Evolutionary conservation across 768 basidiomycete genomes (phyloP), one percentile per base, ranked within the genome.

Genomic region (Tricholoma sp.): DNA sequence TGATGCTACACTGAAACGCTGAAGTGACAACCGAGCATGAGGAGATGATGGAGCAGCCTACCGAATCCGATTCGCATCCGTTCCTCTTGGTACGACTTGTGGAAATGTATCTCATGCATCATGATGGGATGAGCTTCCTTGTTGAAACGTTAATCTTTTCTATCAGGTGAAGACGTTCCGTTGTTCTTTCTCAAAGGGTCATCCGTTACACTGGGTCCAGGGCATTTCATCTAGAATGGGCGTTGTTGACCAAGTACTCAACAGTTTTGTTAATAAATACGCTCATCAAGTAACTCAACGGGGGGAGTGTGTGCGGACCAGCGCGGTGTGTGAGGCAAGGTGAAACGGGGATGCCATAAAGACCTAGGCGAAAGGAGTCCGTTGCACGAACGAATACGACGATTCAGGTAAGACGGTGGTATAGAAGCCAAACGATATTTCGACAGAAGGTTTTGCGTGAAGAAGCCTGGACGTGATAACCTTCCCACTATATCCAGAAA

Each of bases 51-150:
- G 18, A 39, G 4, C 39, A n/a, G 16, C 6, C 32, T 45, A n/a
- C 53, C 22, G 53, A 54, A n/a, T n/a, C n/a, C n/a, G n/a, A n/a
- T 54, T 54, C 27, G 5, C 53, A 45, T 29, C 53, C 53, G 46
- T 54, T 54, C 24, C 53, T 54, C 29, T 41, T 54, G 27, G 53
- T 54, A 45, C 22, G 53, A 31, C 22, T 54, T 41, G 53, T 41
- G n/a, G 41, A 54, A 7, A n/a, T 46, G 2, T 54, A 32, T 43
- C 12, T 50, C 18, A 14, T 39, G 1, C 39, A 2, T 8, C n/a
- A n/a, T n/a, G n/a, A n/a, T n/a, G 18, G 18, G 16, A 5, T n/a
- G 39, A 5, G 39, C 18, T n/a, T n/a, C 16, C 39, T 39, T 5
- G 24, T 27, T 50, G 27, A n/a, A n/a, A n/a, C n/a, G n/a, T 27